Evolutionary conservation across 2,329 filamentous ascomycete species (phyloP), one percentile per base, ranked within the genome.

Genomic region (Penicillium vulpinum): DNA sequence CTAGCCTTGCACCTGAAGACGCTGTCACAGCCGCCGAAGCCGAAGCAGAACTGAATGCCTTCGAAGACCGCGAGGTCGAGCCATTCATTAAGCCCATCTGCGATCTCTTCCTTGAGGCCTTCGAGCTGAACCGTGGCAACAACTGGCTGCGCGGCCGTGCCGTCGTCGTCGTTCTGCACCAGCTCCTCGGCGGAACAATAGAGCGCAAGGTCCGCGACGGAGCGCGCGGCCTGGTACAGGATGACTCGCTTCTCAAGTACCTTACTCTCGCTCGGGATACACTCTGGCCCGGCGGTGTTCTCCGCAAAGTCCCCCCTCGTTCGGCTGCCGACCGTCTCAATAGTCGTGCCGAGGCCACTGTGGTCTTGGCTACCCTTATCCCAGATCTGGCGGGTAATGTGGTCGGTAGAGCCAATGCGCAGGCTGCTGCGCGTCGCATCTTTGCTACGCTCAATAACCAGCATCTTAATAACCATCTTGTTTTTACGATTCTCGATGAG

Each of bases 1-100:
- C 72, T 0, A 71, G 74, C 38, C 67, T 76, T 9, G 68, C 81
- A 8, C 77, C 73, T 15, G 74, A 80, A 63, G 78, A 83, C 56
- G 77, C 78, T 9, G 75, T 78, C 24, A 81, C 81, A 4, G 78
- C 83, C 18, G 83, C 82, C 2, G 94, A 97, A 77, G 94, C 92
- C 0, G 92, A 97, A 75, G 93, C 93, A 0, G 94, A 97, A 74
- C 80, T 99, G 47, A 90, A 92, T 56, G 93, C 93, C 0, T 97
- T 96, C 68, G 93, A 97, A 75, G 88, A 90, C 70, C 88, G 87
- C 67, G 91, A 96, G 66, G 81, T 92, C 2, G 92, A 96, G 70
- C 94, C 94, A 1, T 97, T 99, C 69, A 94, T 99, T 67, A 99
- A 97, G 72, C 95, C 94, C 4, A 97, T 99, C 60, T 97, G 92